Base-by-base conservation (phyloP, 441 rosid species). In the Metrosideros polymorpha region DNA sequence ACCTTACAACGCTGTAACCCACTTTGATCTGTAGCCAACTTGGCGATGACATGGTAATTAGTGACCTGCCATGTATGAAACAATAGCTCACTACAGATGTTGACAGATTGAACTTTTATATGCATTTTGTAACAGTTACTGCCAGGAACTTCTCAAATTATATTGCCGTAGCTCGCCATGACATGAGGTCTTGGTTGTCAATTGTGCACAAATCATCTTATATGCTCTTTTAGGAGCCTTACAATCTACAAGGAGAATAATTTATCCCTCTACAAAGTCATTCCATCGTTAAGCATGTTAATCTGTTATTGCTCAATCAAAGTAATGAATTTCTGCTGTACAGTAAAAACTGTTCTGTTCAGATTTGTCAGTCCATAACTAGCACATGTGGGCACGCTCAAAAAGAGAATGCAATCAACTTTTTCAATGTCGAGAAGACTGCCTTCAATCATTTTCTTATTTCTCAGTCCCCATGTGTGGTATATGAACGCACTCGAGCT, bases 1-100 rank as follows among this genome's bases (percentile, higher is more conserved):
- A 96, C 99, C 98, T 97, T 95, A 91, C 98, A 95, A 89, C 96
- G 94, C 87, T 94, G 95, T 82, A 93, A 86, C 29, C 99, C 96
- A 59, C 88, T 90, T 56, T 90, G 89, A 90, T 96, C 98, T 4
- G 98, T 94, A 52, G 94, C 97, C 92, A 97, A 87, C 90, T 96
- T 97, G 24, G 92, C 92, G 49, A 95, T 92, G 53, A 96, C 99
- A 87, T 97, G 99, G 90, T 95, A 94, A 90, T 96, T 95, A 27
- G 98, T 96, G 3, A 95, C 98, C 99, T 95, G 92, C 86, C 87
- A 88, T 52, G 17, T 6, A 50, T 52, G 50, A 87, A 82, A 50
- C 83, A 86, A 49, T 49, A 86, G 87, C 25, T 39, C 47, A 42
- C 19, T 79, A 52, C 53, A 71, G 47, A 82, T 18, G 39, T 29